Evolutionary conservation across 306 rosid genomes (phyloP), one percentile per base, ranked within the genome.

Genomic region (Pterocarpus macrocarpus): DNA sequence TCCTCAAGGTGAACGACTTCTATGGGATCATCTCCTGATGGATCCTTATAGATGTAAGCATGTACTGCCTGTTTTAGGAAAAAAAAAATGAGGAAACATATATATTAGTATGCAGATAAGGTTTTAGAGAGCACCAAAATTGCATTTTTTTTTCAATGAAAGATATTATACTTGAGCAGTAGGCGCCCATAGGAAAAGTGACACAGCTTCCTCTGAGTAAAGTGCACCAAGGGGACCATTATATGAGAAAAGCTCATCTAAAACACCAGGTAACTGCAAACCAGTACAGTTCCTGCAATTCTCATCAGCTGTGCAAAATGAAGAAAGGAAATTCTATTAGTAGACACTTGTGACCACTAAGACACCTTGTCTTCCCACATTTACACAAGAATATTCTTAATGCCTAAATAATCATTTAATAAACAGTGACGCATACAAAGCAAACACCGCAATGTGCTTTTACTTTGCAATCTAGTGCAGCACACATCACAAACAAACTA

Each of bases 131-230:
- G 52, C 55, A 71, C 34, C 9, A 5, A 34, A 15, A 35, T 58
- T 13, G 38, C n/a, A 11, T 32, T 62, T 64, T 7, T 12, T 28
- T 70, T 69, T 33, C n/a, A 16, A 56, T 67, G 17, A 80, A 58
- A 80, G 62, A 69, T 64, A 68, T 53, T 38, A 85, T 91, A 93
- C 98, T 81, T 89, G 98, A 53, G 99, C 97, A 58, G 98, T 95
- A 70, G 99, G 99, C 2, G 99, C 98, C 98, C 97, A 95, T 30
- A 95, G 91, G 85, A 87, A 77, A 69, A 95, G 97, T 15, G 96
- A 93, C 77, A 95, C 89, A 47, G 83, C 89, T 71, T 89, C 97
- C 67, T 85, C 82, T 0, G 88, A 82, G 88, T 78, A 93, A 85
- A 85, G 61, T 76, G 94, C 98, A 83, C 97, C 98, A 44, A 95